Evolutionary conservation across 495 filamentous ascomycete species (phyloP).

Genomic region (Aspergillus ellipticus): DNA sequence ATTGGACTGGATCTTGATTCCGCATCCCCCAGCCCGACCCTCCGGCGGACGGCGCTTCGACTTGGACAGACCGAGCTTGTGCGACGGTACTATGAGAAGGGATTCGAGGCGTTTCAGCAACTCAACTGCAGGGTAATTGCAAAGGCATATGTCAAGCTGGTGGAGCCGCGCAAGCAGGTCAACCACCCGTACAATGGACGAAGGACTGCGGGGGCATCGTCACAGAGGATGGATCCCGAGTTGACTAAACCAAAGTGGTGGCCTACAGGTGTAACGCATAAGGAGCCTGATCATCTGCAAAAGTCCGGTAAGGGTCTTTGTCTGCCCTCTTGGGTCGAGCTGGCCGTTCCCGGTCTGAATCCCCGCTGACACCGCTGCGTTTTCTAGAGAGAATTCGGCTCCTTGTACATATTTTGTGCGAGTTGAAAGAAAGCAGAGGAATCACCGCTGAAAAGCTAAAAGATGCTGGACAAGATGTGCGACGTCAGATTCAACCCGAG

Average conservation of each 20-base stretch:
- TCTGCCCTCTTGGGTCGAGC: not conserved
- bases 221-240: constrained; percentile 37
- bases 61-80: constrained; percentile 57
- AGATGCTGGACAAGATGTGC: constrained; percentile 42
- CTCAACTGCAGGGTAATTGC: constrained; percentile 64
- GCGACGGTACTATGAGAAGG: constrained; percentile 58
- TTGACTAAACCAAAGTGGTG: constrained; percentile 69
- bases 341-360: not conserved
- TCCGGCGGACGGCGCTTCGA: constrained; percentile 40
- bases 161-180: constrained; percentile 76
- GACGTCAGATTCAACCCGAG: constrained; percentile 34
- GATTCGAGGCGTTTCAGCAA: constrained; percentile 66
- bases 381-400: constrained; percentile 56
- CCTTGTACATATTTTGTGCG: constrained; percentile 58
- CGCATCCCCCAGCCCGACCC: constrained; percentile 22
- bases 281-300: constrained; percentile 75
- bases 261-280: constrained; percentile 64
- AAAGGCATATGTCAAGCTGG: constrained; percentile 71
- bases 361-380: constrained; percentile 4
- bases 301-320: constrained; percentile 56
- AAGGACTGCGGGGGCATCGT: constrained; percentile 39
- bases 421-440: constrained; percentile 37
- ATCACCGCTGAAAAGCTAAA: constrained; percentile 41
- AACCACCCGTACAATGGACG: constrained; percentile 70
- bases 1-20: constrained; percentile 17